Evolutionary conservation across 768 basidiomycete species (phyloP).

Genomic region (Dioszegia crocea): DNA sequence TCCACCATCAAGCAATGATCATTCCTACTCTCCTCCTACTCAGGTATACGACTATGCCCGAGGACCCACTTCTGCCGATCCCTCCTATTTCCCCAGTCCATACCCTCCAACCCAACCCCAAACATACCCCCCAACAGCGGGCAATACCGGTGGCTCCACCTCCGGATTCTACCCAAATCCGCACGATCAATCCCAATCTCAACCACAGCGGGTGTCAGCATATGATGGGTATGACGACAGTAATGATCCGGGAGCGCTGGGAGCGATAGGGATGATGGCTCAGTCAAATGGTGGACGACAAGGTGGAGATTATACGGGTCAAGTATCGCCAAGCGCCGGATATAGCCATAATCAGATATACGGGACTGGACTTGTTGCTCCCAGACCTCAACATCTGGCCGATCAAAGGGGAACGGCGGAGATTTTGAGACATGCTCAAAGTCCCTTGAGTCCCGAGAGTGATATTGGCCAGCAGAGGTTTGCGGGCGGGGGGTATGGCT

Average conservation of each 20-base stretch:
- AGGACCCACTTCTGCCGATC: neutral
- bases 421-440: slow-evolving; percentile 16
- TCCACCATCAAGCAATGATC: slow-evolving; percentile 4
- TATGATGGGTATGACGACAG: slow-evolving; percentile 36
- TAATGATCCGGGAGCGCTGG: slow-evolving; percentile 29
- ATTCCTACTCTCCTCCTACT: slow-evolving; percentile 9
- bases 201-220: slow-evolving; percentile 24
- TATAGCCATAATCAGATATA: slow-evolving; percentile 13
- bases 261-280: slow-evolving; percentile 11
- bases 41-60: neutral
- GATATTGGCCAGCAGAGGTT: neutral
- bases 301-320: slow-evolving; percentile 26
- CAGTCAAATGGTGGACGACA: slow-evolving; percentile 14
- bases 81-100: slow-evolving; percentile 3
- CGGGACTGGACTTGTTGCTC: neutral
- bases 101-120: slow-evolving; percentile 9
- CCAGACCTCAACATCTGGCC: slow-evolving; percentile 24
- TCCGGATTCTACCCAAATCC: slow-evolving; percentile 22
- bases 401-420: slow-evolving; percentile 3
- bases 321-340: slow-evolving; percentile 2
- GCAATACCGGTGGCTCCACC: neutral
- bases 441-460: slow-evolving; percentile 1
- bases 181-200: slow-evolving; percentile 2
- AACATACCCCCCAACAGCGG: slow-evolving; percentile 2
- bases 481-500: neutral